Conservation (phyloP, 2,329 filamentous ascomycete genomes). For the Fusarium xyrophilum region DNA sequence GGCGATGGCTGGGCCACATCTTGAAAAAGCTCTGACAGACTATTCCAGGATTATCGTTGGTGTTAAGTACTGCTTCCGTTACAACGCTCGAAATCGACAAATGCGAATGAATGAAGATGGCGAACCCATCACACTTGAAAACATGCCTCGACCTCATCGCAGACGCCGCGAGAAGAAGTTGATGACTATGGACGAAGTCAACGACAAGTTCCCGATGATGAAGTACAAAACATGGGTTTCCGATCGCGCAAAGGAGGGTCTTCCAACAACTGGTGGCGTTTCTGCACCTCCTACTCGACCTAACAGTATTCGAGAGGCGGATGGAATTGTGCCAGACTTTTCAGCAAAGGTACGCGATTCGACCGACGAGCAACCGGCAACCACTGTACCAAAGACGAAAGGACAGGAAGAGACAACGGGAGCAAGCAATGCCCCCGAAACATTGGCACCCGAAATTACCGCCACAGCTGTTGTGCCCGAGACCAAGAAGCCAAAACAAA, state of each 20-base stretch:
- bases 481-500: constrained; percentile 35
- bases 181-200: constrained; percentile 99
- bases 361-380: constrained; percentile 50
- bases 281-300: constrained; percentile 75
- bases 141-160: constrained; percentile 84
- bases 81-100: constrained; percentile 91
- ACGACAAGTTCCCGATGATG: constrained; percentile 91
- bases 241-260: constrained; percentile 79
- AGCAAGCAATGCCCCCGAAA: constrained; percentile 8
- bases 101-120: constrained; percentile 79
- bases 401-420: constrained; percentile 32
- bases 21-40: constrained; percentile 27
- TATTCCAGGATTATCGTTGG: constrained; percentile 92
- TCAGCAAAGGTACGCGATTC: constrained; percentile 56
- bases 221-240: constrained; percentile 98
- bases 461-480: constrained; percentile 27
- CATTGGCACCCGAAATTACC: constrained; percentile 26
- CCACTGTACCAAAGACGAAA: constrained; percentile 27
- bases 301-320: constrained; percentile 73
- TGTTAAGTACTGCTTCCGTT: constrained; percentile 98
- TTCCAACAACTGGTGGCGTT: constrained; percentile 85
- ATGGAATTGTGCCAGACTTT: constrained; percentile 59
- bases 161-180: constrained; percentile 95
- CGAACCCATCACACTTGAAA: constrained; percentile 86
- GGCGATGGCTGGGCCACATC: constrained; percentile 62